A percentile compares a stretch with the other conserved stretches of the same genome.
These are phyloP conservation scores for Tulasnella sp. DNA, from an alignment of 768 basidiomycete genomes.

Conservation along the genomic window DNA sequence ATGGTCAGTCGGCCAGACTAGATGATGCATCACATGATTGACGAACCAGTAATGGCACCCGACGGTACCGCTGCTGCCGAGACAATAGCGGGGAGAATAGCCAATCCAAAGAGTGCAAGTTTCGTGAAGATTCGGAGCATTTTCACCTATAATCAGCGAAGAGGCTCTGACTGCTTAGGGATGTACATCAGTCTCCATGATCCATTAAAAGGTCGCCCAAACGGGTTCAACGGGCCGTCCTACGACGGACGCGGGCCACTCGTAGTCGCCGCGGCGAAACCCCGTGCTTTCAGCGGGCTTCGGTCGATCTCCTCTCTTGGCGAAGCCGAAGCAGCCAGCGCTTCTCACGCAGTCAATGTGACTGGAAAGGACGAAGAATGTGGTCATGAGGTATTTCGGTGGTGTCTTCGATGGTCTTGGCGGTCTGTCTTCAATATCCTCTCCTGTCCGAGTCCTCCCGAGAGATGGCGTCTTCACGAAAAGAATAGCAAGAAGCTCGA, in stretches of 20 bases:
- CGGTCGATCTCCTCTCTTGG: background rate
- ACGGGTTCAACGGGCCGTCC: background rate
- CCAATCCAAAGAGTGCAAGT: background rate
- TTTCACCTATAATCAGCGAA: background rate
- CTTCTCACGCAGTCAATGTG: background rate
- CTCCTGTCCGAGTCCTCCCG: background rate
- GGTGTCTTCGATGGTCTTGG: background rate
- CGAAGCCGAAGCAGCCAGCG: background rate
- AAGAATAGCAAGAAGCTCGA: background rate
- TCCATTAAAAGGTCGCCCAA: background rate
- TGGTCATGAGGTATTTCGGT: background rate
- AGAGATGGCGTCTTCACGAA: background rate
- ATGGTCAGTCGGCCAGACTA: background rate
- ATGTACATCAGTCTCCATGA: background rate
- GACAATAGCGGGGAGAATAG: background rate
- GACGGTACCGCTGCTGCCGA: background rate
- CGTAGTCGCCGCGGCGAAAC: background rate
- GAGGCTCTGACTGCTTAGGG: background rate
- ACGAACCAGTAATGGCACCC: slow-evolving; percentile 2
- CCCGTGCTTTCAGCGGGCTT: background rate
- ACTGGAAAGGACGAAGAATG: background rate
- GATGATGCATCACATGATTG: too few relatives aligned
- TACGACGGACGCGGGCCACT: background rate
- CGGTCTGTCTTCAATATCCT: background rate
- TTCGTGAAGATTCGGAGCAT: background rate